Conservation (phyloP, 2,329 filamentous ascomycete genomes). For the Sphaceloma murrayae region DNA sequence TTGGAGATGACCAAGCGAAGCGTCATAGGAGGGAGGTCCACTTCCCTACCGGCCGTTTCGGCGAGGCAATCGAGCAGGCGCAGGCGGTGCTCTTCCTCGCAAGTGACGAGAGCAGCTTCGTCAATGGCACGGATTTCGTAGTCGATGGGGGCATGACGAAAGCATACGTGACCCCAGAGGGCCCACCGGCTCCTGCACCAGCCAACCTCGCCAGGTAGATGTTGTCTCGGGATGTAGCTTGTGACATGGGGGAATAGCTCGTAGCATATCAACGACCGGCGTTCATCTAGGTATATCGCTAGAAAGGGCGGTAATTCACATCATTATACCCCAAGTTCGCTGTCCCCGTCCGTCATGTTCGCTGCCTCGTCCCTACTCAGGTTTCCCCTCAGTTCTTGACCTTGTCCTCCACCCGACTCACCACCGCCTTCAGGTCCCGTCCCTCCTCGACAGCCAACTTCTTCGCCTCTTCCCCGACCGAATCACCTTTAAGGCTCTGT, state of each 20-base stretch:
- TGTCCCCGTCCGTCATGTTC: no score
- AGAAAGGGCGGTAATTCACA: conserved; percentile 13
- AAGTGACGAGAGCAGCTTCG: conserved; percentile 79
- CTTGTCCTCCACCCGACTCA: conserved; percentile 32
- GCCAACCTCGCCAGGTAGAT: conserved; percentile 27
- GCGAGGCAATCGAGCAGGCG: conserved; percentile 88
- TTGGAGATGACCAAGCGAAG: conserved; percentile 77
- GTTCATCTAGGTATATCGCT: conserved; percentile 7
- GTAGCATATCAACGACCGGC: conserved; percentile 10
- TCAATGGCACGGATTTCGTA: conserved; percentile 85
- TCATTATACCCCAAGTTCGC: conserved; percentile 13
- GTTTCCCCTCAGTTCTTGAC: conserved; percentile 16
- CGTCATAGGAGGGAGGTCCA: conserved; percentile 75
- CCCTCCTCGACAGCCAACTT: conserved; percentile 32
- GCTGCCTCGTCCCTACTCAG: neutral
- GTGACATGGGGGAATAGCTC: conserved; percentile 4
- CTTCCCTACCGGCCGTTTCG: conserved; percentile 80
- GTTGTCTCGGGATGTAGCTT: conserved; percentile 11
- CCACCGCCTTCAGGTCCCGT: conserved; percentile 27
- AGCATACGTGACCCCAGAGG: conserved; percentile 63
- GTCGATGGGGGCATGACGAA: conserved; percentile 95
- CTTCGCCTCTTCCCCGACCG: conserved; percentile 35
- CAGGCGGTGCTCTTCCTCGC: conserved; percentile 81
- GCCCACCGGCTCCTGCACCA: conserved; percentile 45
- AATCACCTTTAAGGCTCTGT: conserved; percentile 47